Evolutionary conservation across 345 rosid species (phyloP), one percentile per base, ranked within the genome.

Genomic region (Dovyalis caffra): DNA sequence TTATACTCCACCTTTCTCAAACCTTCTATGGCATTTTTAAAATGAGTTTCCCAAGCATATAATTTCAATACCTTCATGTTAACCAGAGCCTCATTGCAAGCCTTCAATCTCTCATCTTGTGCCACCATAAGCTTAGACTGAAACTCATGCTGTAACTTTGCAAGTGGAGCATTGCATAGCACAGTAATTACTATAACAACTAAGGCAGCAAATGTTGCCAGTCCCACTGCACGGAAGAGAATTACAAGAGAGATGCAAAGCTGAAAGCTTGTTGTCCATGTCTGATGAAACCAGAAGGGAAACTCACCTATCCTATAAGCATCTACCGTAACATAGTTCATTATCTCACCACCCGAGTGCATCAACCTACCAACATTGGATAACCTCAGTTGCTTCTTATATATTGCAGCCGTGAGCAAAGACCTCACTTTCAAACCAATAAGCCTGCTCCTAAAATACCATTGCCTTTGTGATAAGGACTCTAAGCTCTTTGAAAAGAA

Each of bases 231-330:
- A 11, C 80, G 89, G 86, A 90, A 88, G 32, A 95, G 91, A 74
- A 95, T 92, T 67, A 78, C 77, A 0, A 95, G 85, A 23, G 97
- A 92, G 7, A 95, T 78, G 69, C 92, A 83, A 25, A 95, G 91
- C 86, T 95, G 97, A 69, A 95, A 86, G 79, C 88, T 83, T 43
- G 99, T 92, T 1, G 97, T 85, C 99, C 99, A 92, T 69, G 88
- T 91, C 86, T 92, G 97, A 71, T 95, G 99, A 80, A 91, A 87
- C 99, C 97, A 95, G 79, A 87, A 95, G 1, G 99, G 95, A 70
- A 92, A 95, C 32, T 95, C 99, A 3, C 99, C 99, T 23, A 95
- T 89, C 68, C 99, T 84, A 64, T 91, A 95, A 21, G 99, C 95
- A 88, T 95, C 99, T 18, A 95, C 95, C 0, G 95, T 87, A 7